Conservation (phyloP, 371 early-diverging fungal species). For the Rhizopus delemar region DNA sequence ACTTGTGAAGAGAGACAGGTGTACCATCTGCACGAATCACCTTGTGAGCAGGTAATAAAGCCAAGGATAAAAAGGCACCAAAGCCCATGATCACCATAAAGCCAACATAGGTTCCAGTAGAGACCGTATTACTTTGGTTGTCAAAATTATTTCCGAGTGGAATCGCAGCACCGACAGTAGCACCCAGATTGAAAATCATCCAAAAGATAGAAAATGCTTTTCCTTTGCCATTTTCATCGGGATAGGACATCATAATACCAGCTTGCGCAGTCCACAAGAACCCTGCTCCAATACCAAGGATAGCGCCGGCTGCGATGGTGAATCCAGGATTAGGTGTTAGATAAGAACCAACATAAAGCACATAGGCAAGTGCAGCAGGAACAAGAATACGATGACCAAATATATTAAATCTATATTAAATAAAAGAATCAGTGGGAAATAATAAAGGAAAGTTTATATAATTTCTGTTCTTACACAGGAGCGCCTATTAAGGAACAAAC, state of each 20-base stretch:
- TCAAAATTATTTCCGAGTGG: slow-evolving; percentile 10
- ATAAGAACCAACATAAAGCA: slow-evolving; percentile 60
- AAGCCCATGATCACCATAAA: slow-evolving; percentile 67
- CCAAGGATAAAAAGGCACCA: slow-evolving; percentile 59
- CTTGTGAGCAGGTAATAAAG: slow-evolving; percentile 60
- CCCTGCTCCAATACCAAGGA: slow-evolving; percentile 64
- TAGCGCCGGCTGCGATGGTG: slow-evolving; percentile 57
- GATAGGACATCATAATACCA: slow-evolving; percentile 81
- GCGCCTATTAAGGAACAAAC: slow-evolving; percentile 65
- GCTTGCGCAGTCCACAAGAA: slow-evolving; percentile 69
- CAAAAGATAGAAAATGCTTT: slow-evolving; percentile 70
- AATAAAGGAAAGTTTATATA: slow-evolving; percentile 7
- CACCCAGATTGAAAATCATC: slow-evolving; percentile 72
- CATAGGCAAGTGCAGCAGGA: slow-evolving; percentile 58
- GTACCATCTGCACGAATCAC: slow-evolving; percentile 69
- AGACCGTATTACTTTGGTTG: slow-evolving; percentile 20
- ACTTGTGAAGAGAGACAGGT: slow-evolving; percentile 58
- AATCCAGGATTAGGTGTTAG: slow-evolving; percentile 48
- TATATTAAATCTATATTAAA: slow-evolving; percentile 45
- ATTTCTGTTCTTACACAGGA: slow-evolving; percentile 48
- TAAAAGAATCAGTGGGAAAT: slow-evolving; percentile 2
- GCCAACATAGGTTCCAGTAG: slow-evolving; percentile 58
- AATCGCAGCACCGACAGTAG: slow-evolving; percentile 4
- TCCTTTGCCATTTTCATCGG: slow-evolving; percentile 73
- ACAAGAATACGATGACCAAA: slow-evolving; percentile 58